These are phyloP conservation scores for Solanum hybrid DNA, from an alignment of 305 asterid species.

Conservation along the genomic window DNA sequence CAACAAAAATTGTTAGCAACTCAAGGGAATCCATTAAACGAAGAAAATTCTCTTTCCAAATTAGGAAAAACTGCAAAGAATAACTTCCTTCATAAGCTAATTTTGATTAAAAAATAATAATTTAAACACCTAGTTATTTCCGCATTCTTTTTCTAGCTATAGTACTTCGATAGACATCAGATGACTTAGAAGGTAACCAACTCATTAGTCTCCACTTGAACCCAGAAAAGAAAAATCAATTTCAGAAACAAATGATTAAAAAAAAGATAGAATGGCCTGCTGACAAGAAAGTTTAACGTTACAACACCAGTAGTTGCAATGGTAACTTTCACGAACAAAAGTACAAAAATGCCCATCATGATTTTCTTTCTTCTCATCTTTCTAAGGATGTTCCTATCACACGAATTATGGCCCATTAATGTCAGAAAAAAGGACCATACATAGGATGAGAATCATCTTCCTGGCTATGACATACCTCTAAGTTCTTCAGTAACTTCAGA, in stretches of 20 bases:
- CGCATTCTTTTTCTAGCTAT: neutral
- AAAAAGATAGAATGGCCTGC: neutral
- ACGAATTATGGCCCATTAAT: neutral
- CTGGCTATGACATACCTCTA: conserved; percentile 45
- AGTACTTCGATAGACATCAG: neutral
- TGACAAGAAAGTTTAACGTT: neutral
- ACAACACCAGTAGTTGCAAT: neutral
- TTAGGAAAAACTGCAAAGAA: neutral
- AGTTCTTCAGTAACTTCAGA: conserved; percentile 48
- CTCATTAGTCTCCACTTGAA: conserved; percentile 3
- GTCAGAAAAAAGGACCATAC: neutral
- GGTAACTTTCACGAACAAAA: neutral
- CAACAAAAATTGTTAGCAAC: neutral
- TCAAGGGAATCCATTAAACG: neutral
- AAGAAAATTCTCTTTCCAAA: neutral
- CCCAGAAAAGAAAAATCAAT: neutral
- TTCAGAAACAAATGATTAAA: neutral
- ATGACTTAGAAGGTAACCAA: neutral
- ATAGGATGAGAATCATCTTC: neutral
- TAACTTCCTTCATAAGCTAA: neutral
- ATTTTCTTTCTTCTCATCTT: neutral
- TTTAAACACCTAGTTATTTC: neutral
- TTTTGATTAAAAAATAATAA: neutral
- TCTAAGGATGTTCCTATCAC: neutral
- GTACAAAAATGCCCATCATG: neutral